These are phyloP conservation scores for Limnomonas spitsbergensis DNA, from an alignment of 139 green algal genomes.

Conservation along the genomic window DNA sequence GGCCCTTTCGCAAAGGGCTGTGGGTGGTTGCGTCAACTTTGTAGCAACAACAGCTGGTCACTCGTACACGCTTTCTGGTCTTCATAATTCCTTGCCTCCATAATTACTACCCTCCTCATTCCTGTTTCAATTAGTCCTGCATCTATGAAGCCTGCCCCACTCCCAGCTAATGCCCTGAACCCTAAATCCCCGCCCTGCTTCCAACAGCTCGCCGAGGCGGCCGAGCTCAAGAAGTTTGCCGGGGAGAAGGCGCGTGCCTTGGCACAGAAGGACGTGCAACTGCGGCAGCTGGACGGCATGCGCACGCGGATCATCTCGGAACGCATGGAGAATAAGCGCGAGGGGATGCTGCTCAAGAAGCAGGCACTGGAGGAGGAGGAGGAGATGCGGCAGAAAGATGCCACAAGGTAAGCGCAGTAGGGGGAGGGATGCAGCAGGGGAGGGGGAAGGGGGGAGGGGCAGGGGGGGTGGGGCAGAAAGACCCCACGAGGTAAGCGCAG, in stretches of 20 bases:
- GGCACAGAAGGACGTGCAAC: constrained; percentile 58
- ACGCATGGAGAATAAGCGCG: constrained; percentile 36
- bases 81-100: not conserved
- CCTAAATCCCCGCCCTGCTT: not conserved
- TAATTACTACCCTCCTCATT: not conserved
- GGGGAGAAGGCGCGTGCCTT: constrained; percentile 41
- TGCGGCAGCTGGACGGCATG: constrained; percentile 48
- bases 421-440: not conserved
- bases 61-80: no score
- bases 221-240: constrained; percentile 56
- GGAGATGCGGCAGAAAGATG: constrained; percentile 46
- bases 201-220: constrained; percentile 51
- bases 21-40: no score
- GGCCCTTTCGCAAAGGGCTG: no score
- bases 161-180: no score
- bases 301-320: constrained; percentile 39
- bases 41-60: no score
- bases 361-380: constrained; percentile 23
- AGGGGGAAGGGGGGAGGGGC: no score
- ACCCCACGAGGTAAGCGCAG: constrained; percentile 21
- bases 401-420: constrained; percentile 15
- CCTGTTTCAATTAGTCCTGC: not conserved
- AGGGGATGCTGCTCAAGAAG: constrained; percentile 37
- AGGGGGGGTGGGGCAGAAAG: constrained; percentile 40
- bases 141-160: not conserved